Conservation (phyloP, 2,329 filamentous ascomycete genomes). For the Byssochlamys sp. region DNA sequence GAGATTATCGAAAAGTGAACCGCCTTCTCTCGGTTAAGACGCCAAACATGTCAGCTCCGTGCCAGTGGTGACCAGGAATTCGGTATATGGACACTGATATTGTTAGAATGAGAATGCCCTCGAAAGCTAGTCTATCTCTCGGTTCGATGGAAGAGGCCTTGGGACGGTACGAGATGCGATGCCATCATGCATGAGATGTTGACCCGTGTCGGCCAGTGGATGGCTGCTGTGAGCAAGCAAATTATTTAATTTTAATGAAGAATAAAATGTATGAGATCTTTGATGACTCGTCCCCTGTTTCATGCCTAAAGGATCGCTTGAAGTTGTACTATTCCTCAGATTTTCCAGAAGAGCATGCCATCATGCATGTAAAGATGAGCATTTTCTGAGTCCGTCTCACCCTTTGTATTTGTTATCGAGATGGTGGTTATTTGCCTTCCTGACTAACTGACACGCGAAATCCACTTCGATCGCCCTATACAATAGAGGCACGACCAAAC, state of each 20-base stretch:
- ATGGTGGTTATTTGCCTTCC: background rate
- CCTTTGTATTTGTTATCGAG: background rate
- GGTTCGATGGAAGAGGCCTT: background rate
- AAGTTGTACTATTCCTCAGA: background rate
- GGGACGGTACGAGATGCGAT: background rate
- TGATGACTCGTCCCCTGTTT: background rate
- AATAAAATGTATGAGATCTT: background rate
- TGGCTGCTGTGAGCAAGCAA: background rate
- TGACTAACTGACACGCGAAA: background rate
- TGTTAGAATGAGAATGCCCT: background rate
- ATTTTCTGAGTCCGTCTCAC: too few relatives aligned
- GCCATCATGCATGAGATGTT: background rate
- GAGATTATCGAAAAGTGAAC: slow-evolving; percentile 12
- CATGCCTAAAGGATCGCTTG: background rate
- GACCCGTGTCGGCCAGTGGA: background rate
- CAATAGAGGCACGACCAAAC: background rate
- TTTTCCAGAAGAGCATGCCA: background rate
- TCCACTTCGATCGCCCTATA: background rate
- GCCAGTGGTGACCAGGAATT: background rate
- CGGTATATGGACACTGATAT: background rate
- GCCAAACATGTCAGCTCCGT: background rate
- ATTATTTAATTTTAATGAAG: background rate
- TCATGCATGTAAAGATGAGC: too few relatives aligned
- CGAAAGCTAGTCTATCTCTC: background rate
- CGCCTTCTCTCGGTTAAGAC: slow-evolving; percentile 1